Evolutionary conservation across 805 yeast genomes (phyloP).

Genomic region (Kodamaea lidongshanica): DNA sequence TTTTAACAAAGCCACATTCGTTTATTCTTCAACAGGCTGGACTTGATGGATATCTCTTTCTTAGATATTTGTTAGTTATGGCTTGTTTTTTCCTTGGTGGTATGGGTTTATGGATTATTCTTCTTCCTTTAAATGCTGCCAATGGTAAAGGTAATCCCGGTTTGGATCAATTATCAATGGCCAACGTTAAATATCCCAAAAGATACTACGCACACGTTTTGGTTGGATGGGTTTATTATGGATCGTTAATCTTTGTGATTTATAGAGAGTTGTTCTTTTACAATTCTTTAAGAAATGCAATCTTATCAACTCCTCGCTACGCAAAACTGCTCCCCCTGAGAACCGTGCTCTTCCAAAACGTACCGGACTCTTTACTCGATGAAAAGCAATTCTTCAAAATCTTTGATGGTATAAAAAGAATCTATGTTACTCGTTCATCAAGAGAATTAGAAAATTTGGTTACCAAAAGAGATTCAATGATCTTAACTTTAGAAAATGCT

Average conservation of each 20-base stretch:
- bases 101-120: slow-evolving; percentile 53
- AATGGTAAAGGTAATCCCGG: slow-evolving; percentile 59
- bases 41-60: slow-evolving; percentile 87
- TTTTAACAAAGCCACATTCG: slow-evolving; percentile 61
- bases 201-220: slow-evolving; percentile 86
- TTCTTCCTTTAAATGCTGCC: slow-evolving; percentile 80
- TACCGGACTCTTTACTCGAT: slow-evolving; percentile 66
- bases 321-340: slow-evolving; percentile 70
- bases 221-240: slow-evolving; percentile 73
- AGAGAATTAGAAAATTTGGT: slow-evolving; percentile 52
- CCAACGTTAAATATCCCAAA: slow-evolving; percentile 55
- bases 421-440: slow-evolving; percentile 71
- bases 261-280: slow-evolving; percentile 80
- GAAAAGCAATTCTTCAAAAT: slow-evolving; percentile 68
- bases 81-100: slow-evolving; percentile 40
- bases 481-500: slow-evolving; percentile 59
- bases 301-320: slow-evolving; percentile 73
- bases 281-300: slow-evolving; percentile 70
- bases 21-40: slow-evolving; percentile 84
- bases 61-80: slow-evolving; percentile 65
- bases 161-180: slow-evolving; percentile 67
- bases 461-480: slow-evolving; percentile 52
- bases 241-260: slow-evolving; percentile 60
- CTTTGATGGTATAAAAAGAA: slow-evolving; percentile 75
- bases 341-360: slow-evolving; percentile 77